A percentile compares a stretch with the other conserved stretches of the same genome.
Evolutionary conservation across 78 protist species (phyloP).

Genomic region (Dictyostelium brefeldianum): DNA sequence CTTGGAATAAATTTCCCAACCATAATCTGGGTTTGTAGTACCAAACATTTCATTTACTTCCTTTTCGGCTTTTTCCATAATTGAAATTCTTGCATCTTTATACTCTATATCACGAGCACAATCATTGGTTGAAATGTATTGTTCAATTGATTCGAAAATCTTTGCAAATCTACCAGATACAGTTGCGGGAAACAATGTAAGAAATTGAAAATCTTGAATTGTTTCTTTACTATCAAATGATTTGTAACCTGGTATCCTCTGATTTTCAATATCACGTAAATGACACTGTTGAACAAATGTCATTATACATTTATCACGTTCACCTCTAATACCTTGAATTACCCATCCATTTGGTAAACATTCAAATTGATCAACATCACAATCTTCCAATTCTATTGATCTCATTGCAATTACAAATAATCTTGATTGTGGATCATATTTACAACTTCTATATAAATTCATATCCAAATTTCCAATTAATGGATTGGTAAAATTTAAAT

Average conservation of each 20-base stretch:
- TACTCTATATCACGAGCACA: background rate
- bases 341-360: conserved; percentile 78
- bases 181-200: conserved; percentile 58
- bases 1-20: conserved; percentile 24
- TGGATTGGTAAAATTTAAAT: conserved; percentile 33
- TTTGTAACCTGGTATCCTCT: conserved; percentile 37
- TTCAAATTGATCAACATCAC: conserved; percentile 29
- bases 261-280: conserved; percentile 54
- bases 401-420: conserved; percentile 63
- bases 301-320: conserved; percentile 35
- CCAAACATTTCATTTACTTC: conserved; percentile 66
- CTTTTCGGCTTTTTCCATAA: conserved; percentile 61
- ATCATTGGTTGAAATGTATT: background rate
- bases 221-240: background rate
- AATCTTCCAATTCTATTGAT: conserved; percentile 51
- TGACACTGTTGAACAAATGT: conserved; percentile 74
- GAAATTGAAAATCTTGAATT: conserved; percentile 30
- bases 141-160: conserved; percentile 33
- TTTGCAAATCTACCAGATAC: conserved; percentile 42
- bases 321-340: conserved; percentile 51
- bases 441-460: conserved; percentile 71
- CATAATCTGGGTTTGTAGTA: conserved; percentile 46
- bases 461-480: conserved; percentile 30
- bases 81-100: conserved; percentile 29
- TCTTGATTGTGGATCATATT: conserved; percentile 57